Evolutionary conservation across 495 filamentous ascomycete genomes (phyloP), one percentile per base, ranked within the genome.

Genomic region (Lophium mytilinum): DNA sequence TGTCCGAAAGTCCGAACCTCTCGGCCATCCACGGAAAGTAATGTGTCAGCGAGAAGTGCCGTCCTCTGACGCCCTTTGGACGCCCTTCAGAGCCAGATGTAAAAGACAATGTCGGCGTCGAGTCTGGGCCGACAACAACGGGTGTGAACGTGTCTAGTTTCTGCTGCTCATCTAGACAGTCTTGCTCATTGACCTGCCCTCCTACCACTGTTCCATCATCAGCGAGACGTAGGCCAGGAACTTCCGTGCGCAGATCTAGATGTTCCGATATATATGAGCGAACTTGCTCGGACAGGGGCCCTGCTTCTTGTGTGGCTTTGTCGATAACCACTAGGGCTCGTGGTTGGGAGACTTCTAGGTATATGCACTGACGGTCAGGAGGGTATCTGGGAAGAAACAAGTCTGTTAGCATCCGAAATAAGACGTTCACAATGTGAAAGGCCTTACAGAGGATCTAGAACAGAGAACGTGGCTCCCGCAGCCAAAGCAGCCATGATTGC

Each of bases 21-120:
- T 92, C 75, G 0, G 86, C 80, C 93, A 98, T 98, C 92, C 91
- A 98, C 14, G 81, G 79, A 66, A 89, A 90, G 70, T 96, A 98
- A 63, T 89, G 87, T 0, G 90, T 81, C 52, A 96, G 70, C 47
- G 82, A 87, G 73, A 85, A 98, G 73, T 98, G 93, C 15, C 92
- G 82, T 1, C 93, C 92, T 46, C 80, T 79, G 10, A 96, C 91
- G 59, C 93, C 91, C 75, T 93, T 94, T 10, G 89, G 88, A 37
- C 78, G 74, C 3, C 89, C 90, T 73, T 96, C 90, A 4, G 82
- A 87, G 2, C 92, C 91, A 11, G 83, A 88, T 8, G 91, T 96
- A 70, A 96, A 96, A 14, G 74, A 80, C 21, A 96, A 72, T 0
- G 89, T 96, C 9, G 89, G 89, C 3, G 76, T 86, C 9, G 86